A percentile compares a stretch with the other conserved stretches of the same genome.
Evolutionary conservation across 441 rosid species (phyloP).

Genomic region (Croton setiger): DNA sequence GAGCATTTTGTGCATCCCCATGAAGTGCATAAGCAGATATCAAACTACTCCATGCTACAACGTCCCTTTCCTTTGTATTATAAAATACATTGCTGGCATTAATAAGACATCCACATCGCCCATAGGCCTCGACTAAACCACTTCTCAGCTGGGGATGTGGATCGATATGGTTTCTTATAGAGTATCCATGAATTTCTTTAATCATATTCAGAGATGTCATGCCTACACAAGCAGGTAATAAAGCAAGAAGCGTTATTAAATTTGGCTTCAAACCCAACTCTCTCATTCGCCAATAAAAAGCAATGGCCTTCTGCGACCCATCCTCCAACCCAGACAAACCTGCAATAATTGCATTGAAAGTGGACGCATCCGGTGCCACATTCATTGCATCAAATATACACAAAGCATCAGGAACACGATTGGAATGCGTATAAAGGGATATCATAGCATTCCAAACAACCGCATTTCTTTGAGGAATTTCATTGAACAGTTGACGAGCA

Average conservation of each 20-base stretch:
- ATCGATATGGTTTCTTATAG: conserved; percentile 42
- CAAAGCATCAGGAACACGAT: conserved; percentile 36
- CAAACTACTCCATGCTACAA: conserved; percentile 65
- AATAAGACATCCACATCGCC: conserved; percentile 27
- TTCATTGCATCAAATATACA: conserved; percentile 41
- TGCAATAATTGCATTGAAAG: conserved; percentile 47
- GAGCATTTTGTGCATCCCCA: conserved; percentile 40
- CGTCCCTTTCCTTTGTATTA: conserved; percentile 40
- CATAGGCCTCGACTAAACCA: conserved; percentile 60
- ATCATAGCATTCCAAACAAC: conserved; percentile 56
- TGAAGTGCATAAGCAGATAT: conserved; percentile 52
- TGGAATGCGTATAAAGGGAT: conserved; percentile 40
- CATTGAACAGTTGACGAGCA: conserved; percentile 55
- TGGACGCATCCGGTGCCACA: conserved; percentile 44
- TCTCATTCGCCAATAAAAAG: conserved; percentile 44
- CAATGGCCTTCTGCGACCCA: conserved; percentile 45
- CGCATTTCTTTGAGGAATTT: conserved; percentile 50
- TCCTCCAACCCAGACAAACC: conserved; percentile 39
- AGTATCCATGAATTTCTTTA: conserved; percentile 55
- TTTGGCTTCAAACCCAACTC: conserved; percentile 43
- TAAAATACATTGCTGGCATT: conserved; percentile 37
- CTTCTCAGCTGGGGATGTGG: conserved; percentile 46
- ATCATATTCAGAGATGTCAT: conserved; percentile 37
- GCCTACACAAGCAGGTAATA: conserved; percentile 46
- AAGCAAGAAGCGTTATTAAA: conserved; percentile 55